Base-by-base conservation (phyloP, 306 rosid genomes). In the Lupinus albus region DNA sequence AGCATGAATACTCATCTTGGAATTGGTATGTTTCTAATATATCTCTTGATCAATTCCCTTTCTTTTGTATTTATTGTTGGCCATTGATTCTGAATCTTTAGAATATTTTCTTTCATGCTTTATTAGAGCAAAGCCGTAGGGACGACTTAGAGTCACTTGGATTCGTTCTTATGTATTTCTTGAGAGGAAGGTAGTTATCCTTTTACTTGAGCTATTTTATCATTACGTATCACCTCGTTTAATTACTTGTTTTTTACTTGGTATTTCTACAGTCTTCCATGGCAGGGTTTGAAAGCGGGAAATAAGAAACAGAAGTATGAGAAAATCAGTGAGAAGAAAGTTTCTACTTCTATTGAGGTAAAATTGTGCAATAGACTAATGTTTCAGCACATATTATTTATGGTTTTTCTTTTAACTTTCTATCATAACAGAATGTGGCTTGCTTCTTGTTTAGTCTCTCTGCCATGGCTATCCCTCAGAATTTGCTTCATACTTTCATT, bases 201-300 rank as follows among this genome's bases (percentile, higher is more conserved):
- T 38, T 61, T 45, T 14, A 46, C 70, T 49, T 28, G 4, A 49
- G 45, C 75, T 75, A 2, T 67, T 35, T 2, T 72, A 12, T 64
- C 41, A 58, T 56, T 35, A 59, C 53, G 1, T 67, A 54, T 66
- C 62, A 48, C 61, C 14, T 15, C 2, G 67, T 25, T 49, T 41
- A 16, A 46, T 76, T 41, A 13, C 45, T 46, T 57, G 4, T 63
- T 55, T 59, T 59, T 83, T 73, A 81, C 83, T 51, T 55, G 61
- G 49, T 52, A 14, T 79, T 71, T 78, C 62, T 74, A 14, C 72
- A 93, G 99, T 73, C 99, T 89, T 67, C 99, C 99, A 17, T 89
- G 99, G 99, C 99, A 93, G 88, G 99, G 99, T 69, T 70, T 93
- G 77, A 93, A 93, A 87, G 99, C 99, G 1, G 97, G 99, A 75